Evolutionary conservation across 345 rosid species (phyloP), one percentile per base, ranked within the genome.

Genomic region (Dipteronia dyeriana): DNA sequence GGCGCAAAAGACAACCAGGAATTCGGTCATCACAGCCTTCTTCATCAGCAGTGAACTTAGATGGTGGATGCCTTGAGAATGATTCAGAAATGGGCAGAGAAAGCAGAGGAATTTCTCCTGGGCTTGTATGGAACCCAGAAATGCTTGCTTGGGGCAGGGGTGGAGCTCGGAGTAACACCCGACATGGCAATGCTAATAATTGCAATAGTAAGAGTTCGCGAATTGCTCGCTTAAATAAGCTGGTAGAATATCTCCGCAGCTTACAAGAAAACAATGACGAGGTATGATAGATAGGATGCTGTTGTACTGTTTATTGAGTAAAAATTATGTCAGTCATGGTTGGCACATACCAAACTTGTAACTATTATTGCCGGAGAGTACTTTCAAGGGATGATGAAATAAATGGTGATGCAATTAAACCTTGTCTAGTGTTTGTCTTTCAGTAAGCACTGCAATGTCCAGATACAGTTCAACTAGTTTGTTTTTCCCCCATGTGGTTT

Each of bases 91-190:
- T 78, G 64, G 82, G 82, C 72, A 82, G 82, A 77, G 97, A 90
- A 61, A 82, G 76, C 81, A 81, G 92, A 81, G 95, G 89, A 79
- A 80, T 86, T 80, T 84, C 94, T 73, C 97, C 97, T 34, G 95
- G 92, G 60, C 92, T 87, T 69, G 89, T 83, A 20, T 88, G 91
- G 92, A 94, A 84, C 79, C 73, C 88, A 2, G 98, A 94, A 75
- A 78, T 82, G 87, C 92, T 90, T 87, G 93, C 89, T 62, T 95
- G 98, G 98, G 98, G 98, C 56, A 86, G 88, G 87, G 98, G 98
- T 56, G 98, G 98, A 57, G 75, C 90, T 67, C 85, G 98, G 80
- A 95, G 98, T 86, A 86, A 88, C 81, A 88, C 95, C 10, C 86
- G 98, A 66, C 97, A 95, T 78, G 97, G 95, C 11, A 90, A 80